Base-by-base conservation (phyloP, 495 filamentous ascomycete species). In the Parachaetomium inaequale region DNA sequence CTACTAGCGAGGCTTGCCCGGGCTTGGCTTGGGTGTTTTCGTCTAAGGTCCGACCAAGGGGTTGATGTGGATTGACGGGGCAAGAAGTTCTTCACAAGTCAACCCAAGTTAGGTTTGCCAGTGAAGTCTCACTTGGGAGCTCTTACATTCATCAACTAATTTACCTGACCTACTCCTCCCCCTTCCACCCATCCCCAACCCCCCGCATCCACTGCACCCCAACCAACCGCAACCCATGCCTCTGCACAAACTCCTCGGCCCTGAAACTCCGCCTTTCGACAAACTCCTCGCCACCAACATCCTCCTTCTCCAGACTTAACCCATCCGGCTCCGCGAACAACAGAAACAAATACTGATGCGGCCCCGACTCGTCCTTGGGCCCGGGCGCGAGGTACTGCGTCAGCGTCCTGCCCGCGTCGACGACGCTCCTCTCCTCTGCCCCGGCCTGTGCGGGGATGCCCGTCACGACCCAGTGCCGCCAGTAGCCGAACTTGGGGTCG, bases 121-220 rank as follows among this genome's bases (percentile, higher is more conserved):
- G n/a, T n/a, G n/a, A n/a, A n/a, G n/a, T n/a, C n/a, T n/a, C n/a
- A n/a, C n/a, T n/a, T n/a, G n/a, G n/a, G n/a, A n/a, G n/a, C n/a
- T 12, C 10, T 12, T 36, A 36, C 34, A 7, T 12, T 6, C 10
- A 36, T 2, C 34, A 36, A 36, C 34, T 23, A 25, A 21, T 5
- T 4, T 7, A 21, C n/a, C n/a, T n/a, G n/a, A 19, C 43, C 19
- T 32, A 36, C 52, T 42, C 52, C 34, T 40, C 52, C 34, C 52
- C 32, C 34, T 11, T 14, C 50, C 52, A 55, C 52, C 52, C 52
- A 42, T 55, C 52, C 1, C 52, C 52, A 17, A 42, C 54, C 23
- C 54, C 54, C 54, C 36, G 29, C 54, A 57, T 57, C 54, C 54
- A 57, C 54, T 57, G 38, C 40, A 57, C 54, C n/a, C 25, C 54